A percentile compares a stretch with the other conserved stretches of the same genome.
These are phyloP conservation scores for Cyamopsis tetragonoloba DNA, from an alignment of 306 rosid genomes.

Conservation along the genomic window DNA sequence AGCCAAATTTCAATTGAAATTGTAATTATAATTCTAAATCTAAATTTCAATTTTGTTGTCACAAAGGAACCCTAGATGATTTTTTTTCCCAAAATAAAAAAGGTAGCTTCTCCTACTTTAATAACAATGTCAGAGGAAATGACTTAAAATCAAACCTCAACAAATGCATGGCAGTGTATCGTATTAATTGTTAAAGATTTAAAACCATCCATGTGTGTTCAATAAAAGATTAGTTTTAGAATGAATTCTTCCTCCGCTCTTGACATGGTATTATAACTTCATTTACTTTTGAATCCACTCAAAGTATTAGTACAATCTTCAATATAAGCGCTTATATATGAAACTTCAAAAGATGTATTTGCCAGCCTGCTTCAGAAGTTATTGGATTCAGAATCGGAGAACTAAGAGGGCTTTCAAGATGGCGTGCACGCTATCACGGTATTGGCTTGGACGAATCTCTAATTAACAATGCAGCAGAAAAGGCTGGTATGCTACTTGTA, in stretches of 20 bases:
- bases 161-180: conserved; percentile 10
- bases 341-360: conserved; percentile 28
- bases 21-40: conserved; percentile 3
- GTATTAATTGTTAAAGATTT: conserved; percentile 15
- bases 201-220: not conserved
- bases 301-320: conserved; percentile 15
- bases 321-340: not conserved
- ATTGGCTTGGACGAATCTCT: conserved; percentile 90
- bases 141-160: not conserved
- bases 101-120: not conserved
- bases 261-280: not conserved
- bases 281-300: conserved; percentile 4
- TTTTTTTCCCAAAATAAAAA: not conserved
- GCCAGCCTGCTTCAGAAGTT: conserved; percentile 92
- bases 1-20: not conserved
- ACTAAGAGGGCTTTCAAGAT: conserved; percentile 88
- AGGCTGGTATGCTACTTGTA: conserved; percentile 90
- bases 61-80: not conserved
- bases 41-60: not conserved
- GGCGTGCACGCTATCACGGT: conserved; percentile 76
- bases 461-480: conserved; percentile 69
- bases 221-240: not conserved
- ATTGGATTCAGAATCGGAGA: conserved; percentile 95
- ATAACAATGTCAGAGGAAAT: not conserved
- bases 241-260: not conserved